Conservation (phyloP, 2,329 filamentous ascomycete genomes). For the Penicillium oxalicum region DNA sequence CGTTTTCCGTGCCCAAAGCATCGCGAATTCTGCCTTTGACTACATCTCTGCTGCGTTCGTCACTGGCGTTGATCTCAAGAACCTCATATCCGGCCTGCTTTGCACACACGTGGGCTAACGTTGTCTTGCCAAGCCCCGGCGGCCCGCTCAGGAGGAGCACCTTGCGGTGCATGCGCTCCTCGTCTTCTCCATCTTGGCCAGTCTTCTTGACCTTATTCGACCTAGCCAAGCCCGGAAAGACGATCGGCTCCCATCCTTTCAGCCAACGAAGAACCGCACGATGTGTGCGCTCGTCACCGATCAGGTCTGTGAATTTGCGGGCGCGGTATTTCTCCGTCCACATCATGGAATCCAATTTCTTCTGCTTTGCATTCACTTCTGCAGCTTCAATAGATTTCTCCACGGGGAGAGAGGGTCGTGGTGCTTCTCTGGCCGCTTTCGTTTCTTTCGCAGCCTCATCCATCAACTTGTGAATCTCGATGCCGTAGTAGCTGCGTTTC, state of each 20-base stretch:
- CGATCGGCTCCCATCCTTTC: conserved; percentile 86
- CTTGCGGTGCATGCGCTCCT: conserved; percentile 76
- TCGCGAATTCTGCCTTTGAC: conserved; percentile 89
- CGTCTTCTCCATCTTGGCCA: conserved; percentile 48
- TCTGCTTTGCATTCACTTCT: conserved; percentile 17
- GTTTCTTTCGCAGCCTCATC: conserved; percentile 61
- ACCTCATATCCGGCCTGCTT: conserved; percentile 93
- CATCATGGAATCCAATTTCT: conserved; percentile 43
- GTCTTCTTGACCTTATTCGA: conserved; percentile 50
- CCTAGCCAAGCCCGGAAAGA: conserved; percentile 72
- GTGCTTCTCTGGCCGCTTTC: conserved; percentile 16
- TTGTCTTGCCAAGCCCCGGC: conserved; percentile 92
- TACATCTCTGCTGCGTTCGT: conserved; percentile 83
- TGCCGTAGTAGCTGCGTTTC: conserved; percentile 72
- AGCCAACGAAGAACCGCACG: conserved; percentile 85
- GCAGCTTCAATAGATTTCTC: conserved; percentile 31
- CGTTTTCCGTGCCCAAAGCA: conserved; percentile 87
- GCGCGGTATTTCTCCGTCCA: conserved; percentile 99
- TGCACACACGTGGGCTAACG: conserved; percentile 90
- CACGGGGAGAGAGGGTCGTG: conserved; percentile 11
- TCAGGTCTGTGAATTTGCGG: conserved; percentile 82
- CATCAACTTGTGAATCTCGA: conserved; percentile 81
- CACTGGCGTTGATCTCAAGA: conserved; percentile 95
- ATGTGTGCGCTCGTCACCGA: conserved; percentile 92
- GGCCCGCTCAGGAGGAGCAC: conserved; percentile 86